A percentile compares a stretch with the other conserved stretches of the same genome.
These are phyloP conservation scores for Eruca vesicaria DNA, from an alignment of 441 rosid genomes.

Conservation along the genomic window DNA sequence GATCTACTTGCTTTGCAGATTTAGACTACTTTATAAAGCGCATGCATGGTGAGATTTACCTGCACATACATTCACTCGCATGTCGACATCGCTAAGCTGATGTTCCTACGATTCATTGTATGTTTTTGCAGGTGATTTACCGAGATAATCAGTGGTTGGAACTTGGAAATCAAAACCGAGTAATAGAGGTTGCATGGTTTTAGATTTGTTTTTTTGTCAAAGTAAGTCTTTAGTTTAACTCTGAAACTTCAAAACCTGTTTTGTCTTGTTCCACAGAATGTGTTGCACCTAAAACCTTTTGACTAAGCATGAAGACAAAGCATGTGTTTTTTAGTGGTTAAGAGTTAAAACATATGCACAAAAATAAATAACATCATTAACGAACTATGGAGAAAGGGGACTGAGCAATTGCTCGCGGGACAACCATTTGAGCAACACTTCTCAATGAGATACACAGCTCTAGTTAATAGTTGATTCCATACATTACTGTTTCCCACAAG, in stretches of 20 bases:
- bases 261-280: background rate
- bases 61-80: background rate
- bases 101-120: background rate
- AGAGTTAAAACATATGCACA: no score
- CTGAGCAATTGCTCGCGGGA: no score
- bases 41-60: slow-evolving; percentile 60
- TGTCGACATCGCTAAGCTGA: background rate
- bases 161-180: background rate
- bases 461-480: no score
- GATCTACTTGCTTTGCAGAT: slow-evolving; percentile 43
- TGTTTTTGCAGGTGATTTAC: background rate
- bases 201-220: background rate
- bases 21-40: slow-evolving; percentile 29
- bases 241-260: background rate
- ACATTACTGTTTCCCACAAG: no score
- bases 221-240: background rate
- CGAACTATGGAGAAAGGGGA: no score
- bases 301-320: no score
- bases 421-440: no score
- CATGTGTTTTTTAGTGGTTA: no score
- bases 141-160: background rate
- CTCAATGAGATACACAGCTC: no score
- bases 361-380: no score
- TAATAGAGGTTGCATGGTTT: background rate
- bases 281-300: no score